These are phyloP conservation scores for Cyberlindnera bimundalis DNA, from an alignment of 805 yeast species.

Conservation along the genomic window DNA sequence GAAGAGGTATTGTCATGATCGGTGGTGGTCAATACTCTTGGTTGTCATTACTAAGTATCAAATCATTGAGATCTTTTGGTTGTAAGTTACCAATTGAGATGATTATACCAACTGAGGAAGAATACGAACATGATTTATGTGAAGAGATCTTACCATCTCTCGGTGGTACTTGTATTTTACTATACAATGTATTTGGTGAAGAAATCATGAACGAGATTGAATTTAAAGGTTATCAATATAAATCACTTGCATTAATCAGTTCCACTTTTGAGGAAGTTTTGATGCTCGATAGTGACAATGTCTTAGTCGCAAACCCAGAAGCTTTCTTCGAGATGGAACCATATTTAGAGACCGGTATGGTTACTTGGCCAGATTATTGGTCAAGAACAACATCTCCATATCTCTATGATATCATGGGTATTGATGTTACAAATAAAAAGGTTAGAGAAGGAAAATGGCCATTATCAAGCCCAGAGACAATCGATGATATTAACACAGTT, in stretches of 20 bases:
- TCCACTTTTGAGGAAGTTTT: conserved; percentile 75
- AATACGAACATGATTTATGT: conserved; percentile 67
- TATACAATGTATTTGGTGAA: conserved; percentile 60
- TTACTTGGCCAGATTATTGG: conserved; percentile 80
- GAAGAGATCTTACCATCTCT: conserved; percentile 54
- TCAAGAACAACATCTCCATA: conserved; percentile 62
- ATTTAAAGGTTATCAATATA: conserved; percentile 65
- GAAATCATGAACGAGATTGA: conserved; percentile 45
- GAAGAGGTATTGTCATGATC: conserved; percentile 23
- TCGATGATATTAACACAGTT: conserved; percentile 29
- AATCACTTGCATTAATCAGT: conserved; percentile 67
- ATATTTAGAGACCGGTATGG: conserved; percentile 46
- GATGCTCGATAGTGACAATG: conserved; percentile 73
- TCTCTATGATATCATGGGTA: conserved; percentile 51
- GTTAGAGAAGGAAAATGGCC: conserved; percentile 26
- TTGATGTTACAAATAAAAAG: conserved; percentile 28
- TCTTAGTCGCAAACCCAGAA: conserved; percentile 48
- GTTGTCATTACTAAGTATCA: conserved; percentile 48
- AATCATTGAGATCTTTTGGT: conserved; percentile 48
- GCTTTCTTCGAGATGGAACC: conserved; percentile 42
- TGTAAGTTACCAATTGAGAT: conserved; percentile 65
- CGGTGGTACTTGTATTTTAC: conserved; percentile 60
- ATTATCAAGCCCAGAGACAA: conserved; percentile 9
- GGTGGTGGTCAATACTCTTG: conserved; percentile 59
- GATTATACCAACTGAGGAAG: conserved; percentile 58